Evolutionary conservation across 257 asterid species (phyloP), one percentile per base, ranked within the genome.

Genomic region (Scutellaria galericulata): DNA sequence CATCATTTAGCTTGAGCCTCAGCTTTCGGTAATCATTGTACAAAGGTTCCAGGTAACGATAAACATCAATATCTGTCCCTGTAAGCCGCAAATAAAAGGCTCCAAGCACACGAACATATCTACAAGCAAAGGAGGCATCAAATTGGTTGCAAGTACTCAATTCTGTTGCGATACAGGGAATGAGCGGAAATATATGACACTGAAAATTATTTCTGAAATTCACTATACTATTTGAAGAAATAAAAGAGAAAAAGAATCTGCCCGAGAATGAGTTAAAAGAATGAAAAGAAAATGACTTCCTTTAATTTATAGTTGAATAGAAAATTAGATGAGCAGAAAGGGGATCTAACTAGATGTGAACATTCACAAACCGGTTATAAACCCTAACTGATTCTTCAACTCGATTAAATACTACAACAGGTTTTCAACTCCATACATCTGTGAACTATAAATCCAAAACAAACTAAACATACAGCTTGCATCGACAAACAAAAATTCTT

Each of bases 71-170:
- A 73, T 92, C 99, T 0, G 87, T 95, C 69, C 95, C 99, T 1
- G 99, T 94, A 67, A 91, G 89, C 15, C 99, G 86, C 83, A 94
- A 79, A 86, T 94, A 94, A 75, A 94, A 94, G 20, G 98, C 99
- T 24, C 98, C 99, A 70, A 95, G 96, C 44, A 79, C 86, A 42
- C 98, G 93, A 35, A 95, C 99, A 75, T 91, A 91, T 74, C 96
- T 86, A 75, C 71, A 53, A 58, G 7, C 37, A 78, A 47, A 64
- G 48, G 57, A 62, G 12, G 50, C 35, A 24, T n/a, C 41, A 39
- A 35, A 48, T 13, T 6, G 24, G 59, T 44, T 8, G 11, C 24
- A 44, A 4, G 22, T n/a, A 35, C 22, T 50, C 59, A 71, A 7
- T 40, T 74, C 4, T 57, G 37, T 46, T 31, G 37, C 39, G 37